A percentile compares a stretch with the other conserved stretches of the same genome.
Conservation (phyloP, 2,329 filamentous ascomycete species). For the Teratosphaeria nubilosa region DNA sequence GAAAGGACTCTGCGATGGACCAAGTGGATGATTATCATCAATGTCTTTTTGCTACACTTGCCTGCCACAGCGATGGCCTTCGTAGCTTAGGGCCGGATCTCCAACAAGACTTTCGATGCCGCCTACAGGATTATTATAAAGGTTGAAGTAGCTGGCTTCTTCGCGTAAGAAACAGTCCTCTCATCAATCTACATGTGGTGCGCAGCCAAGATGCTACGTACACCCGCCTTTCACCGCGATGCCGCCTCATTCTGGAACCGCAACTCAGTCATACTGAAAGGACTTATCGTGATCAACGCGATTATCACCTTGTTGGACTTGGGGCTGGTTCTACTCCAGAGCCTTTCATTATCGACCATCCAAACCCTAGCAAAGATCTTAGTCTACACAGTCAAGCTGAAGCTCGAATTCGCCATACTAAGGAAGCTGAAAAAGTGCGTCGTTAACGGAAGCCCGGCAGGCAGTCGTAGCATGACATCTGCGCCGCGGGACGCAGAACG, state of each 20-base stretch:
- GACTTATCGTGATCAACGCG: conserved; percentile 26
- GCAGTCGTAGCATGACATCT: background rate
- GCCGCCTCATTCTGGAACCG: background rate
- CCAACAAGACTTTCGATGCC: background rate
- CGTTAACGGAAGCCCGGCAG: background rate
- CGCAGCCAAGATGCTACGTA: background rate
- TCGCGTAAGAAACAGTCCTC: background rate
- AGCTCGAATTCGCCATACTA: conserved; percentile 14
- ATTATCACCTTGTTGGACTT: conserved; percentile 27
- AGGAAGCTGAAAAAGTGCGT: conserved; percentile 9
- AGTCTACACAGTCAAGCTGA: conserved; percentile 16
- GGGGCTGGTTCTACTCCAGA: conserved; percentile 21
- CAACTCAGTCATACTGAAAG: conserved; percentile 11
- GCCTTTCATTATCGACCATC: conserved; percentile 17
- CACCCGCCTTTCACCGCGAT: background rate
- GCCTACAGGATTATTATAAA: background rate
- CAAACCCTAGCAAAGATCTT: conserved; percentile 27
- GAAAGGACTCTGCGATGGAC: background rate
- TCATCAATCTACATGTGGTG: background rate
- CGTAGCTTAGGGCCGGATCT: background rate
- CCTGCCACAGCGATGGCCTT: background rate
- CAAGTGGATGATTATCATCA: background rate
- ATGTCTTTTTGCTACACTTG: background rate
- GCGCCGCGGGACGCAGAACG: background rate
- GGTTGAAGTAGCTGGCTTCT: background rate